Evolutionary conservation across 805 yeast genomes (phyloP), one percentile per base, ranked within the genome.

Genomic region (Ogataea pilisensis): DNA sequence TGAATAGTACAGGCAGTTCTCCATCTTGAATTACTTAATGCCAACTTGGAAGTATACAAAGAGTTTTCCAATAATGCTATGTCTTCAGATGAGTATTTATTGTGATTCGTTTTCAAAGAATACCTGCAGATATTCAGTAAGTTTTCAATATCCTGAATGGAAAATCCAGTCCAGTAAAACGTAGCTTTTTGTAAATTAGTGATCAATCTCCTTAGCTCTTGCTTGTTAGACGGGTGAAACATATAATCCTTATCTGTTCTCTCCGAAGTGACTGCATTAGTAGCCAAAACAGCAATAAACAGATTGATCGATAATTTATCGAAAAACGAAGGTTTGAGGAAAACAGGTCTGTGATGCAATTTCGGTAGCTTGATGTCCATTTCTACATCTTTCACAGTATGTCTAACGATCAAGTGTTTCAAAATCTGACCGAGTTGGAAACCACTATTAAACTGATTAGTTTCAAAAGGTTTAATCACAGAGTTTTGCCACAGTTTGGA

Each of bases 111-210:
- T 14, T 70, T 65, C 27, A 78, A 44, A 6, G 78, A 70, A 18
- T 61, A 58, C 13, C 66, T 60, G 37, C 82, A 72, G 22, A 82
- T 72, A 18, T 63, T 60, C 2, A 75, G 54, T 57, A 82, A 64
- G 18, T 72, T 65, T 36, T 75, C 75, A 22, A 82, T 65, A 58
- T 82, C 88, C 31, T 66, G 68, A 20, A 70, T 68, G 11, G 81
- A 68, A 53, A 82, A 82, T 0, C 88, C 89, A 1, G 86, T 78
- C 90, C 90, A 82, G 51, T 78, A 79, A 55, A 82, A 81, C 0
- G 89, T 79, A 1, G 84, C 78, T 43, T 82, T 67, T 56, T 78
- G 85, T 22, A 82, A 54, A 52, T 82, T 82, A 4, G 75, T 70
- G 11, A 82, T 72, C 47, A 82, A 65, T 36, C 81, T 58, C 44